These are phyloP conservation scores for Podospora didyma DNA, from an alignment of 495 filamentous ascomycete genomes.

Conservation along the genomic window DNA sequence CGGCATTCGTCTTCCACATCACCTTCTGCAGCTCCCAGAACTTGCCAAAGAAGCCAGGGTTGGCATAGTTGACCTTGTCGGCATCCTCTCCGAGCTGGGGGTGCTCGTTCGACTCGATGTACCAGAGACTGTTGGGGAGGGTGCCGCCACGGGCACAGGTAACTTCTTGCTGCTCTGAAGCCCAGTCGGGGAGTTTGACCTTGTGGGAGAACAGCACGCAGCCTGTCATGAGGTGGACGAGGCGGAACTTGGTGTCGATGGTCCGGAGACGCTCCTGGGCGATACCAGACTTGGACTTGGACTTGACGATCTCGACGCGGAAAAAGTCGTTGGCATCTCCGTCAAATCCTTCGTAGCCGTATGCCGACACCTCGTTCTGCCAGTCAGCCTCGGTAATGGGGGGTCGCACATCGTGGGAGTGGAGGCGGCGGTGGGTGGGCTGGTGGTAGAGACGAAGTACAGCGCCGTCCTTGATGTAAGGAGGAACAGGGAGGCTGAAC, in stretches of 20 bases:
- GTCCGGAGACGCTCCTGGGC: conserved; percentile 86
- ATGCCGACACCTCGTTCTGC: conserved; percentile 97
- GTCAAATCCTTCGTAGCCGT: conserved; percentile 94
- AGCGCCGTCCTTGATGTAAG: conserved; percentile 73
- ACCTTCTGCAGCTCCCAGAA: conserved; percentile 99
- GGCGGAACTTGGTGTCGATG: conserved; percentile 93
- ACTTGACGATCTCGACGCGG: conserved; percentile 90
- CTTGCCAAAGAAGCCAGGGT: conserved; percentile 95
- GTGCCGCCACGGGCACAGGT: conserved; percentile 93
- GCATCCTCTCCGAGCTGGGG: conserved; percentile 66
- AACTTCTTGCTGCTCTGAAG: conserved; percentile 94
- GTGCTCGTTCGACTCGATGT: conserved; percentile 85
- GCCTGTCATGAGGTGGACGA: conserved; percentile 94
- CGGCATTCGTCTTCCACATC: conserved; percentile 98
- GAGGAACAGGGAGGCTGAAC: conserved; percentile 64
- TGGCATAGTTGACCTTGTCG: conserved; percentile 91
- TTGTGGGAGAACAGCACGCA: conserved; percentile 97
- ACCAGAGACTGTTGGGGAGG: conserved; percentile 95
- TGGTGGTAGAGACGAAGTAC: conserved; percentile 79
- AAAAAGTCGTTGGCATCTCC: conserved; percentile 97
- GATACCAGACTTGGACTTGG: conserved; percentile 72
- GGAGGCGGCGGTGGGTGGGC: conserved; percentile 79
- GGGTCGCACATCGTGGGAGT: conserved; percentile 97
- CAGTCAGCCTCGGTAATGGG: conserved; percentile 95
- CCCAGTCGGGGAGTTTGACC: conserved; percentile 97